Percentiles rank a stretch among this genome's conserved stretches.
Conservation (phyloP, 1,284 basidiomycete species). For the Fomitopsis betulina region DNA sequence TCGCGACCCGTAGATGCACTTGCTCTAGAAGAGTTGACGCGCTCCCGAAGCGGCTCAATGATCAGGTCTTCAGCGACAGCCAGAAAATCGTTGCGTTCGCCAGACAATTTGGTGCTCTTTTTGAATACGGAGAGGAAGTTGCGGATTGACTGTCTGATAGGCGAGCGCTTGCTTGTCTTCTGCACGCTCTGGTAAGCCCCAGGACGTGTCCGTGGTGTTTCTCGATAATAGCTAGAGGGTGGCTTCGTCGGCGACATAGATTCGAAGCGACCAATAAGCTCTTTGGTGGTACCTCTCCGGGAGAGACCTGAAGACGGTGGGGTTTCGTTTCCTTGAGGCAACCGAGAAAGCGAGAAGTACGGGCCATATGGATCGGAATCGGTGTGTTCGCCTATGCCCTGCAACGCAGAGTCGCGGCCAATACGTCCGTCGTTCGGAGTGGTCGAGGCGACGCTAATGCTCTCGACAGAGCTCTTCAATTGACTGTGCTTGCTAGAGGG, state of each 20-base stretch:
- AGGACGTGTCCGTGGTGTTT: not conserved
- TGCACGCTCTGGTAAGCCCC: constrained; percentile 7
- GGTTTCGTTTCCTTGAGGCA: constrained; percentile 1
- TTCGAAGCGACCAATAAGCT: constrained; percentile 32
- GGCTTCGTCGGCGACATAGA: not conserved
- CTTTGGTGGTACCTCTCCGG: constrained; percentile 30
- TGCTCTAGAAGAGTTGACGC: not conserved
- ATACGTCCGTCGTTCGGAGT: constrained; percentile 1
- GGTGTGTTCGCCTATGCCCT: not conserved
- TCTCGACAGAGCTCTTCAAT: not conserved
- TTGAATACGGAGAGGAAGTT: constrained; percentile 63
- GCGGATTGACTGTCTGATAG: constrained; percentile 60
- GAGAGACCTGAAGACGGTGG: constrained; percentile 2
- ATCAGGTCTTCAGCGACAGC: not conserved
- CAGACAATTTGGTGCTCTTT: constrained; percentile 35
- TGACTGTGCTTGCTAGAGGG: not conserved
- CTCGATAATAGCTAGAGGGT: not conserved
- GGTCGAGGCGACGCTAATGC: constrained; percentile 9
- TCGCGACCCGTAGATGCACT: not conserved
- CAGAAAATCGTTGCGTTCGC: constrained; percentile 18
- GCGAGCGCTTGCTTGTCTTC: constrained; percentile 36
- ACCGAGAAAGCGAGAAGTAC: constrained; percentile 24
- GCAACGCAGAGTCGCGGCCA: not conserved
- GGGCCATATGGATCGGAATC: constrained; percentile 20
- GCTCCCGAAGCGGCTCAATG: not conserved